Evolutionary conservation across 2,329 filamentous ascomycete species (phyloP).

Genomic region (Diaporthe ampelina): DNA sequence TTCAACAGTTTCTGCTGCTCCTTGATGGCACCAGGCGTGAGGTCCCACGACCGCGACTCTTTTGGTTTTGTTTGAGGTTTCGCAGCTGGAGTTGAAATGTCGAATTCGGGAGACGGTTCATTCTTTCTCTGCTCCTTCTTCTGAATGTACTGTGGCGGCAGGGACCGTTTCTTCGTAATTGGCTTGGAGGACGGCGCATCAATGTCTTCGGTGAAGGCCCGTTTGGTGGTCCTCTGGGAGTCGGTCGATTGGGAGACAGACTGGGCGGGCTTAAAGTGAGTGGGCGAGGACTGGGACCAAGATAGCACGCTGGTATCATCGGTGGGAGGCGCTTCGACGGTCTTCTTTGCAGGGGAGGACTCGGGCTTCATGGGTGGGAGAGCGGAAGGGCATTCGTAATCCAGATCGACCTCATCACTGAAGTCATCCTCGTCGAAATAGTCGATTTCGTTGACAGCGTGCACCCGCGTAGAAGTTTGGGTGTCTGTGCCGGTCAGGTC

Average conservation of each 20-base stretch:
- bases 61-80: constrained; percentile 54
- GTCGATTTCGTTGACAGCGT: constrained; percentile 59
- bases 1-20: constrained; percentile 82
- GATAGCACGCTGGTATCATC: constrained; percentile 61
- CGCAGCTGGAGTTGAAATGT: constrained; percentile 47
- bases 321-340: constrained; percentile 42
- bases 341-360: constrained; percentile 45
- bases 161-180: constrained; percentile 71
- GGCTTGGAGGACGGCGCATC: constrained; percentile 49
- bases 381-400: constrained; percentile 72
- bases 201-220: constrained; percentile 53
- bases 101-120: constrained; percentile 46
- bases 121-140: constrained; percentile 49
- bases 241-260: constrained; percentile 34
- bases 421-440: constrained; percentile 89
- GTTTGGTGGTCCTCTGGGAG: constrained; percentile 55
- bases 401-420: constrained; percentile 84
- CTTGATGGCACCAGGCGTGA: constrained; percentile 80
- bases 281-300: constrained; percentile 79
- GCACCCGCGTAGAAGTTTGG: constrained; percentile 46
- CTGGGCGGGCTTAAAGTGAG: constrained; percentile 59
- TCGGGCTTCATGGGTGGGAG: constrained; percentile 54
- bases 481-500: constrained; percentile 51
- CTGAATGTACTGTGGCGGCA: constrained; percentile 67
- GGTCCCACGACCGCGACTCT: constrained; percentile 73